Evolutionary conservation across 176 grass and related monocot genomes (phyloP), one percentile per base, ranked within the genome.

Genomic region (Ensete ventricosum): DNA sequence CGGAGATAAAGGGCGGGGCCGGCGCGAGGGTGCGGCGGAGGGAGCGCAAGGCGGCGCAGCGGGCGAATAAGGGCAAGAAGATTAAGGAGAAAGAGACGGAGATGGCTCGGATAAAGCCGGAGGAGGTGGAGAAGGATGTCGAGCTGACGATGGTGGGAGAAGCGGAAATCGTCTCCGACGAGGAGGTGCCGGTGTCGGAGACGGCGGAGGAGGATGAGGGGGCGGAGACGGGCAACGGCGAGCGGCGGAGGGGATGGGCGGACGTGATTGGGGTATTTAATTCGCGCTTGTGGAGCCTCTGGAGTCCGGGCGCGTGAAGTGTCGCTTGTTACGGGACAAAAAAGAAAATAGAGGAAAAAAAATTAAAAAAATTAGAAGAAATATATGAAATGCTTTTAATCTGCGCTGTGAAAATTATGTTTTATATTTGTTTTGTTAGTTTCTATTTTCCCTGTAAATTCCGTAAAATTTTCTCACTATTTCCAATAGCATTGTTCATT

Each of bases 181-280:
- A 77, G 24, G 11, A 43, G 53, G 34, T 0, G 9, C 13, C 14
- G 1, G 53, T 11, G 65, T 53, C 9, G 1, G 54, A 0, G 12
- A 55, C 3, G 2, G 24, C 17, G 8, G 73, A 21, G 62, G 6
- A 69, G 69, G 23, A 20, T 10, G 19, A 53, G 7, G 26, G 59
- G 79, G 1, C 27, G 25, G 49, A 72, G 26, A 50, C 26, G 54
- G 19, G 8, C 11, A 2, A 10, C 52, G 91, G 71, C 9, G 85
- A 83, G 3, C 76, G 75, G 88, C 79, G 84, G 62, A 73, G 85
- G 1, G 84, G 81, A 7, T 83, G 85, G 88, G 82, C 75, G 75
- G 58, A 87, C 57, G 62, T 71, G 19, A 80, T 89, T 60, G 87
- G 77, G 53, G 77, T 81, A 50, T 77, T 81, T 81, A 85, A 85